Percentiles rank a stretch among this genome's conserved stretches.
Conservation (phyloP, 345 rosid genomes). For the Erucastrum elatum region DNA sequence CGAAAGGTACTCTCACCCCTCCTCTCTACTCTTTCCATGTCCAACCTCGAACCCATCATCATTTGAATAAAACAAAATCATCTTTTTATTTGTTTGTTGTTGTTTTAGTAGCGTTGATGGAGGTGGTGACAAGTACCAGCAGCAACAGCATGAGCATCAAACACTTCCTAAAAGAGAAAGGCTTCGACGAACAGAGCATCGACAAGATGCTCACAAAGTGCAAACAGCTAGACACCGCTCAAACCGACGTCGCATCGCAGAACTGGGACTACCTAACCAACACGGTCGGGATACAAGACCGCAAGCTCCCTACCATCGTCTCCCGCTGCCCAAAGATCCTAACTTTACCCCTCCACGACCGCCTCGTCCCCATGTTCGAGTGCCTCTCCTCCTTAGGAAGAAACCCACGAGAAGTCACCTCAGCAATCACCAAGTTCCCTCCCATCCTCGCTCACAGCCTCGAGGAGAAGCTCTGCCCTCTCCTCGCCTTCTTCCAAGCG, state of each 20-base stretch:
- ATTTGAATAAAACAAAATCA: neutral
- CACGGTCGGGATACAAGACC: constrained; percentile 66
- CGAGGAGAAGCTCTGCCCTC: constrained; percentile 82
- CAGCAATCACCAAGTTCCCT: constrained; percentile 69
- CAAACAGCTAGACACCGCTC: constrained; percentile 60
- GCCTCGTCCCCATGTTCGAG: constrained; percentile 69
- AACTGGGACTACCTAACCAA: constrained; percentile 66
- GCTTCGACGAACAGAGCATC: constrained; percentile 59
- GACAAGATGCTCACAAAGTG: constrained; percentile 60
- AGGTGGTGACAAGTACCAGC: constrained; percentile 44
- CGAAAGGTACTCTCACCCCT: neutral
- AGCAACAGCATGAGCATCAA: constrained; percentile 38
- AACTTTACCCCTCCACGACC: constrained; percentile 56
- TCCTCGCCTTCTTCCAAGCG: constrained; percentile 79
- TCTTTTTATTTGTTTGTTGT: neutral
- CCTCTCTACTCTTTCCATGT: constrained; percentile 16
- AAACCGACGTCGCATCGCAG: constrained; percentile 60
- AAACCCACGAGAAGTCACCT: constrained; percentile 58
- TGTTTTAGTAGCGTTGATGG: constrained; percentile 41
- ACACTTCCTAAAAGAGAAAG: constrained; percentile 69
- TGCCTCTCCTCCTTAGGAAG: constrained; percentile 58
- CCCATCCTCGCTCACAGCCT: constrained; percentile 74
- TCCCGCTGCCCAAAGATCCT: constrained; percentile 77
- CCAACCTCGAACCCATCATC: constrained; percentile 24
- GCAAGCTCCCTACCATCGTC: constrained; percentile 66